Base-by-base conservation (phyloP, 164 flowering plant genomes). In the Houttuynia cordata region DNA sequence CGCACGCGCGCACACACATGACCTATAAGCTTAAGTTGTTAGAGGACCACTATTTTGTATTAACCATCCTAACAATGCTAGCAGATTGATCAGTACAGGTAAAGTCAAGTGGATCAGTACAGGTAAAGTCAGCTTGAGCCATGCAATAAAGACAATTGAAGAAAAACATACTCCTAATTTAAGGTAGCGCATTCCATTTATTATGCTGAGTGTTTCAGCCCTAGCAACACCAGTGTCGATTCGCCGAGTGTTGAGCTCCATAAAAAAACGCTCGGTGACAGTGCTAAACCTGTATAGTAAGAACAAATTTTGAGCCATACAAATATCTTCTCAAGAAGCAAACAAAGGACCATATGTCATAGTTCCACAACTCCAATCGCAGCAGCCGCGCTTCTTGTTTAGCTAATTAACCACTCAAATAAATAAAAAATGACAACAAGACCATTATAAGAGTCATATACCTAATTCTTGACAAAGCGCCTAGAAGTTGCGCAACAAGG, bases 401-500 rank as follows among this genome's bases (percentile, higher is more conserved):
- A 12, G 24, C 55, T 52, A 52, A n/a, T n/a, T 13, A 23, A 14
- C 57, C 23, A 10, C 56, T 10, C 56, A 20, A 24, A 62, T 49
- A 39, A 57, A 51, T 19, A 37, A 56, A 37, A 21, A n/a, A n/a
- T n/a, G 14, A 62, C 22, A 34, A 7, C 39, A 30, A 30, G 37
- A 30, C 2, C 37, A 30, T 2, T 30, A 6, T 50, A 19, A 23
- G 15, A n/a, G 15, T 58, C 52, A 53, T 23, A 66, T 82, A 86
- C 99, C 99, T 90, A 78, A 94, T 88, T 60, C 99, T 82, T 37
- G 99, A 94, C 66, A 94, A 80, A 68, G 99, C 99, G 62, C 99
- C 99, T 39, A 94, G 77, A 24, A 94, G 91, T 58, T 94, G 99
- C 6, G 99, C 97, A 70, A 93, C 99, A 42, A 91, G 72, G 71